These are phyloP conservation scores for Podaxis sp. DNA, from an alignment of 768 basidiomycete species.

Conservation along the genomic window DNA sequence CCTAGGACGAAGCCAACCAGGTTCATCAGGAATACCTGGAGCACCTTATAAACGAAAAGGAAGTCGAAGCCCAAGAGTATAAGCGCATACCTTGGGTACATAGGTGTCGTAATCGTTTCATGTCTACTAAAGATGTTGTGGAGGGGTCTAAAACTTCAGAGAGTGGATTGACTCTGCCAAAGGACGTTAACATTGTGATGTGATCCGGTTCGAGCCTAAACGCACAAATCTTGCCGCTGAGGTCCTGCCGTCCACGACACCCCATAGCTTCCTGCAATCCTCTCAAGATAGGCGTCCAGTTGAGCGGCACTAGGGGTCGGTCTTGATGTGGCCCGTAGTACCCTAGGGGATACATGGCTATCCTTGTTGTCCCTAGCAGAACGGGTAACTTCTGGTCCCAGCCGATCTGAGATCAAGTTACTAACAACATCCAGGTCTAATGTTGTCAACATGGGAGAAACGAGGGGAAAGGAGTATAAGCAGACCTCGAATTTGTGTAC, in stretches of 20 bases:
- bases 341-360: slow-evolving; percentile 53
- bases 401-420: slow-evolving; percentile 51
- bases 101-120: slow-evolving; percentile 52
- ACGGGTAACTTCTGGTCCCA: slow-evolving; percentile 58
- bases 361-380: slow-evolving; percentile 52
- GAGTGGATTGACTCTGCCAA: slow-evolving; percentile 48
- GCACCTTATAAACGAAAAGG: slow-evolving; percentile 14
- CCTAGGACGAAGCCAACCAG: slow-evolving; percentile 72
- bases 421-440: slow-evolving; percentile 60
- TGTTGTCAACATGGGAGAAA: slow-evolving; percentile 14
- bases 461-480: not conserved
- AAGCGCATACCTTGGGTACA: slow-evolving; percentile 57
- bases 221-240: slow-evolving; percentile 63
- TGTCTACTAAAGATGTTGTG: slow-evolving; percentile 50
- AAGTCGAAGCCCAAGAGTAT: not conserved
- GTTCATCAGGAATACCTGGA: slow-evolving; percentile 71
- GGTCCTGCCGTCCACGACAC: slow-evolving; percentile 65
- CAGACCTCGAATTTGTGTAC: slow-evolving; percentile 58
- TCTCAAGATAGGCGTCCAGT: slow-evolving; percentile 55
- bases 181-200: slow-evolving; percentile 9
- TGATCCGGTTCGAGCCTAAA: slow-evolving; percentile 4
- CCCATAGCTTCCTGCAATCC: slow-evolving; percentile 51
- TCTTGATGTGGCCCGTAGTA: slow-evolving; percentile 50
- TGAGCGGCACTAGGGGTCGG: slow-evolving; percentile 55
- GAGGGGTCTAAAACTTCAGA: slow-evolving; percentile 61